Evolutionary conservation across 345 rosid species (phyloP).

Genomic region (Lumnitzera racemosa): DNA sequence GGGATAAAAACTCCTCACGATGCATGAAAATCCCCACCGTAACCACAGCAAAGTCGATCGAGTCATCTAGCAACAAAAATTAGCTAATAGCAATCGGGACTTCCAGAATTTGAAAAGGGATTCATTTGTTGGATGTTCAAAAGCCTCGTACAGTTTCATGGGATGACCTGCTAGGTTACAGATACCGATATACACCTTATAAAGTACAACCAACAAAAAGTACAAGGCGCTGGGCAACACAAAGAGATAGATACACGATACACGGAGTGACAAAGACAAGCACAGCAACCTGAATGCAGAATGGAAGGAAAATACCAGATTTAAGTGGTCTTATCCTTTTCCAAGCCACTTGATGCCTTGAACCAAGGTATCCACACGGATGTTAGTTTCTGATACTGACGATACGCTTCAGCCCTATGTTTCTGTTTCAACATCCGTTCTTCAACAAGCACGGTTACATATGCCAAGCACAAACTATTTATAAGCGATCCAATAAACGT

Average conservation of each 20-base stretch:
- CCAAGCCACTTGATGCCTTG: constrained; percentile 30
- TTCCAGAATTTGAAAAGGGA: no score
- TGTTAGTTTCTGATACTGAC: constrained; percentile 79
- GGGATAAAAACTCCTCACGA: no score
- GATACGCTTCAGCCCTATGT: constrained; percentile 76
- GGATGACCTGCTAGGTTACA: no score
- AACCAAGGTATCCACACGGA: constrained; percentile 97
- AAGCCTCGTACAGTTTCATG: no score
- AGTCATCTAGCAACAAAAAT: no score
- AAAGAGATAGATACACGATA: neutral
- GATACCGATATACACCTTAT: no score
- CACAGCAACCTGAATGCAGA: neutral
- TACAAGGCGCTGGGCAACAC: neutral
- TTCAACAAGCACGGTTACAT: constrained; percentile 80
- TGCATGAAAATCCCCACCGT: no score
- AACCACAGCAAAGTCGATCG: no score
- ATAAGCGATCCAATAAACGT: constrained; percentile 53
- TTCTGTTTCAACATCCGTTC: constrained; percentile 67
- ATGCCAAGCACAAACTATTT: constrained; percentile 68
- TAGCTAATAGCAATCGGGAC: no score
- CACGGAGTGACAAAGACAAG: neutral
- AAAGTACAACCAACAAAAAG: constrained; percentile 1
- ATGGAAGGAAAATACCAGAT: constrained; percentile 10
- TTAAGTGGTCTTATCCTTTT: constrained; percentile 47
- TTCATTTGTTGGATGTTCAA: no score